Conservation (phyloP, 169 alveolate species). For the Plasmodium coatneyi region DNA sequence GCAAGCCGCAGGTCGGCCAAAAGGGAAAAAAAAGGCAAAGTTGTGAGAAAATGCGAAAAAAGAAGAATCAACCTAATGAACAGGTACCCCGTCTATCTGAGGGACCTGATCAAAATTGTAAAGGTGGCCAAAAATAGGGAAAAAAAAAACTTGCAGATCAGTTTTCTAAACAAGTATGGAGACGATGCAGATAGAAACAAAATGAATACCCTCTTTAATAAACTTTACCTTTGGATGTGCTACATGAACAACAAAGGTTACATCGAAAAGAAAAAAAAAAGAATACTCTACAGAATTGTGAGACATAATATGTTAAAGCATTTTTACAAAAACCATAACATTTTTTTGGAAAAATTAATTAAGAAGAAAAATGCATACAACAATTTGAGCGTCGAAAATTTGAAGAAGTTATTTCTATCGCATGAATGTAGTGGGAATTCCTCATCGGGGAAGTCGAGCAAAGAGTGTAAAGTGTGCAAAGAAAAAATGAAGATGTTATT, state of each 20-base stretch:
- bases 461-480: slow-evolving; percentile 34
- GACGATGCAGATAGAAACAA: slow-evolving; percentile 18
- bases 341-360: slow-evolving; percentile 35
- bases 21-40: slow-evolving; percentile 1
- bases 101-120: slow-evolving; percentile 62
- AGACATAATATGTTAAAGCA: slow-evolving; percentile 49
- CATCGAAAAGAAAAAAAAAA: slow-evolving; percentile 37
- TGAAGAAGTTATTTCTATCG: slow-evolving; percentile 25
- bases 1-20: neutral
- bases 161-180: slow-evolving; percentile 28
- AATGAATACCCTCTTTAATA: slow-evolving; percentile 37
- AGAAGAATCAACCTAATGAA: slow-evolving; percentile 39
- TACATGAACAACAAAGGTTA: slow-evolving; percentile 40
- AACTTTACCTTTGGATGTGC: slow-evolving; percentile 5
- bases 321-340: slow-evolving; percentile 55
- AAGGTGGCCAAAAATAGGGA: slow-evolving; percentile 49
- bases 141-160: slow-evolving; percentile 40
- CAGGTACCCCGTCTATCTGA: slow-evolving; percentile 59
- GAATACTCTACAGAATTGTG: slow-evolving; percentile 59
- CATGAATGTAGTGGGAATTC: slow-evolving; percentile 14
- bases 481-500: slow-evolving; percentile 38
- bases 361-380: slow-evolving; percentile 21
- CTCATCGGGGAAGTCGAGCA: neutral
- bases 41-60: slow-evolving; percentile 9
- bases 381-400: slow-evolving; percentile 40